These are phyloP conservation scores for Fonsecaea monophora DNA, from an alignment of 2,329 filamentous ascomycete species.

Conservation along the genomic window DNA sequence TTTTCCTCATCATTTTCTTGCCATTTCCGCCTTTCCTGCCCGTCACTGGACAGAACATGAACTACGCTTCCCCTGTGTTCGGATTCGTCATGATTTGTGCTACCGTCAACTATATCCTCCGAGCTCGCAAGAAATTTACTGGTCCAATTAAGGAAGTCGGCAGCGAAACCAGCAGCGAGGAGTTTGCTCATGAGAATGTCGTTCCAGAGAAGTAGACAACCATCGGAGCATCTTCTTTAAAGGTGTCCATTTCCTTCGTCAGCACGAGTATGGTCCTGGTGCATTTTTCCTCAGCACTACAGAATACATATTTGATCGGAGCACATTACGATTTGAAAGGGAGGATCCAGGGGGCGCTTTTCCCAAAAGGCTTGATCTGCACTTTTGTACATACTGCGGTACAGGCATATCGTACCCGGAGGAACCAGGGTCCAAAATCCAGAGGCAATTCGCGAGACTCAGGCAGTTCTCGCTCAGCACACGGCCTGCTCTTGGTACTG, in stretches of 20 bases:
- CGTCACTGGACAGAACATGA: conserved; percentile 47
- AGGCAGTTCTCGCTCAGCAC: neutral
- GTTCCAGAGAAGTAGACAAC: conserved; percentile 21
- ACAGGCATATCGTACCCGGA: neutral
- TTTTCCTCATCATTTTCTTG: conserved; percentile 46
- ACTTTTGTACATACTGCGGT: neutral
- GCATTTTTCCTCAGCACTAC: neutral
- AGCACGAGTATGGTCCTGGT: neutral
- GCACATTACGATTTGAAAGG: neutral
- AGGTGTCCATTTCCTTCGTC: neutral
- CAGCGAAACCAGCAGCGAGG: conserved; percentile 31
- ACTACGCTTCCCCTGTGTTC: conserved; percentile 40
- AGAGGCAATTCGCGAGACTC: neutral
- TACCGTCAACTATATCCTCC: conserved; percentile 28
- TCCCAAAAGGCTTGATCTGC: neutral
- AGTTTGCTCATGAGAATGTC: conserved; percentile 26
- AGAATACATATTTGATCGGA: neutral
- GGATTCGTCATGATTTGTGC: conserved; percentile 30
- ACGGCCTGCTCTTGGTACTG: neutral
- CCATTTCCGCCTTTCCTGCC: conserved; percentile 45
- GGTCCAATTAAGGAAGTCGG: conserved; percentile 36
- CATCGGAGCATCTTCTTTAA: conserved; percentile 16
- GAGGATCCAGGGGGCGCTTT: neutral
- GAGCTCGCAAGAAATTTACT: conserved; percentile 29
- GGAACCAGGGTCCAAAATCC: neutral